Evolutionary conservation across 108 stramenopile species (phyloP).

Genomic region (Bacterosira constricta): DNA sequence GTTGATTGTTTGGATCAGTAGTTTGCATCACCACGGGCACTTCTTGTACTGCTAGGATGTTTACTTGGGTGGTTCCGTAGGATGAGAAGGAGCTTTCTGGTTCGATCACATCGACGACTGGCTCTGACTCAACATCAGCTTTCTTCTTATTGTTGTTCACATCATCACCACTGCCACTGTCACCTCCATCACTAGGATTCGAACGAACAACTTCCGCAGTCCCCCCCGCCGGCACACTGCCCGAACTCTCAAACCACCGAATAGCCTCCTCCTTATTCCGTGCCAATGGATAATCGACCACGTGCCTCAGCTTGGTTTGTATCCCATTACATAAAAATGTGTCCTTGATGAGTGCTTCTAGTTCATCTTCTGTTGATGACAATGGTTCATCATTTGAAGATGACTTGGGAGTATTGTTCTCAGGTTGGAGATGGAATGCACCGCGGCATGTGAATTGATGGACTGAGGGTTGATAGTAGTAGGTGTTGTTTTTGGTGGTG

Average conservation of each 20-base stretch:
- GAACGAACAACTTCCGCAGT: background rate
- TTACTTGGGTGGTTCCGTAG: slow-evolving; percentile 45
- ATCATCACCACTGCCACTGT: background rate
- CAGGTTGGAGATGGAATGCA: slow-evolving; percentile 22
- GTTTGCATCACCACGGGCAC: slow-evolving; percentile 18
- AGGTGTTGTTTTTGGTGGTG: background rate
- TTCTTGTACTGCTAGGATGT: slow-evolving; percentile 29
- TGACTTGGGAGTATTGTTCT: background rate
- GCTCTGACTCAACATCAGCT: background rate
- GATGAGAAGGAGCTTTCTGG: slow-evolving; percentile 18
- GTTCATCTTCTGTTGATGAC: slow-evolving; percentile 1
- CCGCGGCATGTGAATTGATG: slow-evolving; percentile 44
- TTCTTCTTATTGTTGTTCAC: background rate
- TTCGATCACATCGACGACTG: background rate
- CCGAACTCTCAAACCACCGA: slow-evolving; percentile 22
- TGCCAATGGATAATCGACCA: slow-evolving; percentile 40
- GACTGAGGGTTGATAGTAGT: slow-evolving; percentile 33
- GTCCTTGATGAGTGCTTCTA: slow-evolving; percentile 22
- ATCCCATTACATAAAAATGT: slow-evolving; percentile 31
- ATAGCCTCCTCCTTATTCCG: slow-evolving; percentile 36
- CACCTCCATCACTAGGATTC: background rate
- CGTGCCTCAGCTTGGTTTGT: slow-evolving; percentile 24
- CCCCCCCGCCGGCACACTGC: background rate
- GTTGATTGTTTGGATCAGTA: background rate
- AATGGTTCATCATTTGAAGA: background rate